phyloP scores from a whole-genome alignment of 768 basidiomycete genomes.

The Solioccasus polychromus region DNA sequence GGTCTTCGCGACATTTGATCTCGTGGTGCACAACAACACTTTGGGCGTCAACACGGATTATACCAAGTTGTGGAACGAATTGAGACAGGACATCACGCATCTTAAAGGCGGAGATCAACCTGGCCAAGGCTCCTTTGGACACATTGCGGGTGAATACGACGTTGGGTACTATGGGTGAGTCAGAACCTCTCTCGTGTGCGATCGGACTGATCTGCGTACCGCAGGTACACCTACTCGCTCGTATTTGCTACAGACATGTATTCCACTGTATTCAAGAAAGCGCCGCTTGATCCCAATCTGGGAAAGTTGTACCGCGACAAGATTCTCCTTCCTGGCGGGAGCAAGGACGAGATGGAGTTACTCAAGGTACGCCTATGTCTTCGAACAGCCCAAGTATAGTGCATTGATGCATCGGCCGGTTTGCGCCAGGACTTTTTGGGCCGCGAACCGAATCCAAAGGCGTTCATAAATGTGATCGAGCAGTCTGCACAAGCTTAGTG shows the following conservation, averaged over 20 bases:
- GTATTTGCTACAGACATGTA: slow-evolving; percentile 59
- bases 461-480: slow-evolving; percentile 62
- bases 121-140: slow-evolving; percentile 70
- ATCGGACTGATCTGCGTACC: background rate
- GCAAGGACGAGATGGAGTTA: slow-evolving; percentile 70
- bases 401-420: background rate
- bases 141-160: slow-evolving; percentile 71
- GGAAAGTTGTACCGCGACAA: slow-evolving; percentile 69
- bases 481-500: slow-evolving; percentile 40
- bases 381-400: background rate
- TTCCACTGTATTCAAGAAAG: slow-evolving; percentile 69
- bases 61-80: slow-evolving; percentile 69
- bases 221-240: slow-evolving; percentile 69
- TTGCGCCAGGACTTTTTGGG: slow-evolving; percentile 68
- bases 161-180: slow-evolving; percentile 61
- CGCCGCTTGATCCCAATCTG: slow-evolving; percentile 65
- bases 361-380: slow-evolving; percentile 71
- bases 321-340: slow-evolving; percentile 69
- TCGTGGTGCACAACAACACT: slow-evolving; percentile 24
- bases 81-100: slow-evolving; percentile 64
- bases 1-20: slow-evolving; percentile 51
- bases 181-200: background rate
- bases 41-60: slow-evolving; percentile 55
- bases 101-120: slow-evolving; percentile 61
- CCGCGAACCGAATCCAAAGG: slow-evolving; percentile 68